Evolutionary conservation across 2,329 filamentous ascomycete genomes (phyloP).

Genomic region (Aureobasidium melanogenum): DNA sequence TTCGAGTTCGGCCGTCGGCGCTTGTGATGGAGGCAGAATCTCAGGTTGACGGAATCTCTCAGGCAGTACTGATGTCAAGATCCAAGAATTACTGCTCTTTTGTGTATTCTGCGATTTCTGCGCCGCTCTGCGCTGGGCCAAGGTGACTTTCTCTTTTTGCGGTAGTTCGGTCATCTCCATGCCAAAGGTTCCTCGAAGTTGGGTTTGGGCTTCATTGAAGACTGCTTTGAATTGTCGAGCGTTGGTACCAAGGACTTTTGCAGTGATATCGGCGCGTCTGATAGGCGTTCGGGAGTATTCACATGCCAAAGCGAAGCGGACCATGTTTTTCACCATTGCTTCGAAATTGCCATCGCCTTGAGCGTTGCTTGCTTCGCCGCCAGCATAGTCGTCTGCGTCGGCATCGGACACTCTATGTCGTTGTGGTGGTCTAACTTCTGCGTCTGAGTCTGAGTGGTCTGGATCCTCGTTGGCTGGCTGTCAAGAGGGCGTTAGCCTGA

Average conservation of each 20-base stretch:
- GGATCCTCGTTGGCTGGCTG: constrained; percentile 18
- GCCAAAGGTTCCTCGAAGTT: constrained; percentile 68
- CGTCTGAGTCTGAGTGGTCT: constrained; percentile 17
- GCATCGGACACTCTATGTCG: constrained; percentile 18
- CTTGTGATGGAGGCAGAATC: constrained; percentile 60
- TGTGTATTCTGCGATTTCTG: constrained; percentile 38
- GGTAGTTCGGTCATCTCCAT: constrained; percentile 88
- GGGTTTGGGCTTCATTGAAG: constrained; percentile 66
- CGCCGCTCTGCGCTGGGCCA: constrained; percentile 66
- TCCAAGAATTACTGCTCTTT: constrained; percentile 43
- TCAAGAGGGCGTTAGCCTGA: neutral
- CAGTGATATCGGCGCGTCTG: constrained; percentile 48
- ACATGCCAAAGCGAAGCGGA: constrained; percentile 51
- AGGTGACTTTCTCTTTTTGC: constrained; percentile 66
- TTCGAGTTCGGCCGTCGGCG: constrained; percentile 59
- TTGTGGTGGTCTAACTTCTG: constrained; percentile 23
- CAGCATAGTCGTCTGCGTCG: constrained; percentile 12
- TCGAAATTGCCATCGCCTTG: constrained; percentile 25
- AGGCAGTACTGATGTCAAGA: constrained; percentile 67
- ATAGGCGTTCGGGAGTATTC: constrained; percentile 52
- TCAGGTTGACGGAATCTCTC: constrained; percentile 51
- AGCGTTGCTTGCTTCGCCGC: constrained; percentile 17
- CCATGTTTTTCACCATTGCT: constrained; percentile 51
- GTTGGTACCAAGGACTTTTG: constrained; percentile 61
- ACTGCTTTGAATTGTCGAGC: constrained; percentile 64